Percentiles rank a stretch among this genome's conserved stretches.
Evolutionary conservation across 1,284 basidiomycete genomes (phyloP).

Genomic region (Trichosporon faecale): DNA sequence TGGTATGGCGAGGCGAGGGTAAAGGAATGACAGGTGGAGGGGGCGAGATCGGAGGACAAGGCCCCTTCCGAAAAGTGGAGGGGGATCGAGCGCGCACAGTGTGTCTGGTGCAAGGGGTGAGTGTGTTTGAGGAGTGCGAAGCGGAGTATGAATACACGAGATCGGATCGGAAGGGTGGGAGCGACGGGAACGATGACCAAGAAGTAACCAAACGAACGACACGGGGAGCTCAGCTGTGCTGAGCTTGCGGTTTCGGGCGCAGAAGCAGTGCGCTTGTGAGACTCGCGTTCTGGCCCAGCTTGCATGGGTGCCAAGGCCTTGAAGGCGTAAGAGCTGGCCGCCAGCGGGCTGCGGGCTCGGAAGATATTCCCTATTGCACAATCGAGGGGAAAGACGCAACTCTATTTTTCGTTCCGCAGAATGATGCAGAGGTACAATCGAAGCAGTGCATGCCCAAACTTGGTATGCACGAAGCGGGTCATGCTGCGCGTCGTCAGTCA

Average conservation of each 20-base stretch:
- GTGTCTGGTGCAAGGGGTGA: background rate
- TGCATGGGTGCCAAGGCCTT: no score
- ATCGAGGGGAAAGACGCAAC: background rate
- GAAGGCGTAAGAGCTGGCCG: background rate
- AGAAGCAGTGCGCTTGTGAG: background rate
- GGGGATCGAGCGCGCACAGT: background rate
- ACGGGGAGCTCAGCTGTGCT: background rate
- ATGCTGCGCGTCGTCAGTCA: background rate
- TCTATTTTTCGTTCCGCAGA: slow-evolving; percentile 7
- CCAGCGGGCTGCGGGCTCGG: background rate
- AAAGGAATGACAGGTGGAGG: background rate
- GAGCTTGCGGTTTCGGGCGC: background rate
- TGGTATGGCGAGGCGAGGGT: no score
- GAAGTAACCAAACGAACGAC: background rate
- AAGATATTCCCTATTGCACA: background rate
- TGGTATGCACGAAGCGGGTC: background rate
- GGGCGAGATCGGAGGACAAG: background rate
- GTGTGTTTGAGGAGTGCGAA: background rate
- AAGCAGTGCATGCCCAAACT: background rate
- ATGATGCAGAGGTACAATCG: background rate
- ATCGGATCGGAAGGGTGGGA: background rate
- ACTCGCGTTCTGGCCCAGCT: background rate
- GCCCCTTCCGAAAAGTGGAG: background rate
- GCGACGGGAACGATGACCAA: background rate
- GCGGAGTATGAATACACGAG: background rate